Evolutionary conservation across 2,329 filamentous ascomycete genomes (phyloP).

Genomic region (Sclerotiophoma versabilis): DNA sequence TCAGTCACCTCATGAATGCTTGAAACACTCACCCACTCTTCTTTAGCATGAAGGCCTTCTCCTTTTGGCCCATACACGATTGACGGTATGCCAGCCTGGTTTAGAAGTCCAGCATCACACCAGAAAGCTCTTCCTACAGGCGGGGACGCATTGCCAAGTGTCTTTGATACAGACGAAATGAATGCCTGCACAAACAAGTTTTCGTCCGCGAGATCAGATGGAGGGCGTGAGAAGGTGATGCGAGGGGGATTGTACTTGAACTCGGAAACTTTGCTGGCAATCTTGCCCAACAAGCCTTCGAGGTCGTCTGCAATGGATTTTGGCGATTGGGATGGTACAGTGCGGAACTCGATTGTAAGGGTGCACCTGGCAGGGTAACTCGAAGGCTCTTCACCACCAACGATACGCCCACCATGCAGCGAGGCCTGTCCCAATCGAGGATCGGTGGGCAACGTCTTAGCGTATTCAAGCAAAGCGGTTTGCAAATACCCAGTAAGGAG

Average conservation of each 20-base stretch:
- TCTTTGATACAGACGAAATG: background rate
- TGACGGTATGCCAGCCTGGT: conserved; percentile 54
- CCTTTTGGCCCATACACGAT: conserved; percentile 59
- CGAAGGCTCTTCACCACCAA: conserved; percentile 60
- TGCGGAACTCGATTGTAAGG: conserved; percentile 59
- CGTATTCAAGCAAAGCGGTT: conserved; percentile 58
- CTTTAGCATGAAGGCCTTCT: conserved; percentile 59
- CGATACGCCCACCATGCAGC: conserved; percentile 59
- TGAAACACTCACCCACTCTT: conserved; percentile 58
- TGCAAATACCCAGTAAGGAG: conserved; percentile 48
- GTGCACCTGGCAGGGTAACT: conserved; percentile 61
- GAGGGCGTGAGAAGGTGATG: conserved; percentile 46
- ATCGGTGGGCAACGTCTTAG: conserved; percentile 39
- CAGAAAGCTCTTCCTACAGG: conserved; percentile 50
- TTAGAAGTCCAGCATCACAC: conserved; percentile 61
- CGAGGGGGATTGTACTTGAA: conserved; percentile 1
- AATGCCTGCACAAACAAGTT: conserved; percentile 1
- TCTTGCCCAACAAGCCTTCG: background rate
- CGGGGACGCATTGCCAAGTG: background rate
- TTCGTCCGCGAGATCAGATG: background rate
- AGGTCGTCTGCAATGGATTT: background rate
- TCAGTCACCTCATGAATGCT: background rate
- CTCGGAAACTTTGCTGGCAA: background rate
- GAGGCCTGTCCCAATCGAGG: conserved; percentile 46
- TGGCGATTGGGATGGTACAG: conserved; percentile 54